A percentile compares a stretch with the other conserved stretches of the same genome.
phyloP scores from a whole-genome alignment of 2,329 filamentous ascomycete species.

The Kalmusia sp. region DNA sequence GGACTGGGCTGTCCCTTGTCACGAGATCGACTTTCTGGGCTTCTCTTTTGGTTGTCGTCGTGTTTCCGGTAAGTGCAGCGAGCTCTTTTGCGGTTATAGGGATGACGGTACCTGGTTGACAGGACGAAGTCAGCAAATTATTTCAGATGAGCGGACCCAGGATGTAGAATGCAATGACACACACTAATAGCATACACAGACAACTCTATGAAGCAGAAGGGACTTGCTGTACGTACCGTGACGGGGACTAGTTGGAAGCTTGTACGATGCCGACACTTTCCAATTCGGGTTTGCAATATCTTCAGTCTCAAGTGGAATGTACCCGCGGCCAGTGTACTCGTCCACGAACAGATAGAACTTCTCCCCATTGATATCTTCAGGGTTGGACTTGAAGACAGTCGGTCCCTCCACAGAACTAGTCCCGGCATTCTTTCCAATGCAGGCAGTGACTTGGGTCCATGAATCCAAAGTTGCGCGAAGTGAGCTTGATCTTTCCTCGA shows the following conservation, averaged over 20 bases:
- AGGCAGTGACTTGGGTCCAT: conserved; percentile 56
- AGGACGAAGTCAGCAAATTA: not conserved
- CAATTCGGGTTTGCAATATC: conserved; percentile 59
- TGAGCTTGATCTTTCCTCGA: conserved; percentile 57
- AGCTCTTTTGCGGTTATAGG: conserved; percentile 59
- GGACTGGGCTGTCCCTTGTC: conserved; percentile 26
- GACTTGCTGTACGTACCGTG: conserved; percentile 50
- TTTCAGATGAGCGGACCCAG: too few relatives aligned
- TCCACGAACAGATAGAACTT: conserved; percentile 65
- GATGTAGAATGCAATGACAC: too few relatives aligned
- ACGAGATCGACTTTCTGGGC: not conserved
- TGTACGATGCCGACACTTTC: conserved; percentile 56
- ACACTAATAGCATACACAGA: too few relatives aligned
- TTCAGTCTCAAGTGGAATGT: conserved; percentile 60
- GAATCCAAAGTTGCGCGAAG: conserved; percentile 51
- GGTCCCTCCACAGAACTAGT: conserved; percentile 60
- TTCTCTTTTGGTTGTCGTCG: not conserved
- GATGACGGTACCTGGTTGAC: conserved; percentile 55
- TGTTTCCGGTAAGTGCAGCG: conserved; percentile 33
- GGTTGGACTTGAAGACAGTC: conserved; percentile 60
- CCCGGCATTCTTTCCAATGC: conserved; percentile 60
- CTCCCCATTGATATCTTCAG: conserved; percentile 57
- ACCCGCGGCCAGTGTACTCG: conserved; percentile 60
- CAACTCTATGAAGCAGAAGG: too few relatives aligned
- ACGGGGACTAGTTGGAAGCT: conserved; percentile 57